Evolutionary conservation across 371 early-diverging fungal species (phyloP), one percentile per base, ranked within the genome.

Genomic region (Polyrhizophydium stewartii): DNA sequence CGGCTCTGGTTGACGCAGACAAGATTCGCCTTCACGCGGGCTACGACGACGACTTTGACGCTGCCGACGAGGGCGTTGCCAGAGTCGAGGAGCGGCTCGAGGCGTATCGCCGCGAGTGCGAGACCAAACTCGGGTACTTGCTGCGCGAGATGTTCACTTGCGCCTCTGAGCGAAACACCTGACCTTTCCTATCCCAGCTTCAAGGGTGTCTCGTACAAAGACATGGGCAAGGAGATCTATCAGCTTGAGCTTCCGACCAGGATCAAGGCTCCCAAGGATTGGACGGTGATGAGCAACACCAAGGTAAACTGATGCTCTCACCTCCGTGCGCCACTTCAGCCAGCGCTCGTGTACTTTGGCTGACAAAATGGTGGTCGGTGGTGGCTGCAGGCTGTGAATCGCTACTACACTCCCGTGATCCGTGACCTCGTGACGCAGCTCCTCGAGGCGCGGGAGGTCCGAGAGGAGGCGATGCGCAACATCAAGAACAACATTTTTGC

Each of bases 161-260:
- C n/a, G n/a, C n/a, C n/a, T n/a, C n/a, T n/a, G n/a, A n/a, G n/a
- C n/a, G n/a, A n/a, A n/a, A n/a, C n/a, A n/a, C n/a, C n/a, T n/a
- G 68, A 30, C 13, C 41, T 60, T 65, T 27, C 66, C 28, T 3
- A 21, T 0, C 17, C 40, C 19, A 56, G 24, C 31, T 2, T n/a
- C 22, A 17, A 6, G 6, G 27, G 56, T 35, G 6, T 89, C n/a
- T 64, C 58, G 2, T 99, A 90, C 79, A 90, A 87, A 65, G 87
- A 96, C 76, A 69, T 96, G 53, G 96, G 96, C 28, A 99, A 98
- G 70, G 99, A 99, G 67, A 82, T 92, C 12, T 95, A 91, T 73
- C 95, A 94, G 75, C 70, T 99, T 19, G 98, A 99, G 69, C 83
- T 93, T 1, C 91, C 97, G 0, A 78, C 82, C 47, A 81, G 72